These are phyloP conservation scores for Curvularia hawaiiensis DNA, from an alignment of 2,329 filamentous ascomycete species.

Conservation along the genomic window DNA sequence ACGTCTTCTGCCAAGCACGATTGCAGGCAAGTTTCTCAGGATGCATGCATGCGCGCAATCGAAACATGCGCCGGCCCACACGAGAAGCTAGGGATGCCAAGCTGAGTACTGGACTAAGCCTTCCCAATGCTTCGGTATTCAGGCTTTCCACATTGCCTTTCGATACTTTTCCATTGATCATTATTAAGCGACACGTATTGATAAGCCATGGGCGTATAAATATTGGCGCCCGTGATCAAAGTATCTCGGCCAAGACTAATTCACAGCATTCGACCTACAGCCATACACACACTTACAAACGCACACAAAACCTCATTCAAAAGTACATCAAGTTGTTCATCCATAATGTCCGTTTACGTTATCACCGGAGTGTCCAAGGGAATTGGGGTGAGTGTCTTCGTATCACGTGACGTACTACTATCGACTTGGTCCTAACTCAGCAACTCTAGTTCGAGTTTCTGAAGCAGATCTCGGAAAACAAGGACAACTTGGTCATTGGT, in stretches of 20 bases:
- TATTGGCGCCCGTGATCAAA: neutral
- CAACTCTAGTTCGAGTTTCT: slow-evolving; percentile 37
- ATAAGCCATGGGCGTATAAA: neutral
- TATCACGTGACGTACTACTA: neutral
- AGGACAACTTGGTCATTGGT: slow-evolving; percentile 41
- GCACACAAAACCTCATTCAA: neutral
- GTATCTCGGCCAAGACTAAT: neutral
- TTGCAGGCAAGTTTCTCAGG: neutral
- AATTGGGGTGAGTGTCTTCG: slow-evolving; percentile 29
- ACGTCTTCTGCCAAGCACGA: neutral
- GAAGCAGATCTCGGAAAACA: slow-evolving; percentile 32
- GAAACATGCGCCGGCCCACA: neutral
- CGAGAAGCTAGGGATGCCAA: neutral
- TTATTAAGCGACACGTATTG: neutral
- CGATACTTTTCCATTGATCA: neutral
- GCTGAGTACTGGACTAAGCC: neutral
- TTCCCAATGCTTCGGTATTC: neutral
- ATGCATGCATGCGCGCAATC: neutral
- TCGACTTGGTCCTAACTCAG: neutral
- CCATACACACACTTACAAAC: neutral
- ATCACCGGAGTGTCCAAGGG: slow-evolving; percentile 43
- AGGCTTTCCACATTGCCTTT: neutral
- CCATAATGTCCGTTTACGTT: slow-evolving; percentile 38
- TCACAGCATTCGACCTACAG: neutral
- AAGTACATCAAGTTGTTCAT: neutral